phyloP scores from a whole-genome alignment of 1,284 basidiomycete species.

The Mycena sp. region DNA sequence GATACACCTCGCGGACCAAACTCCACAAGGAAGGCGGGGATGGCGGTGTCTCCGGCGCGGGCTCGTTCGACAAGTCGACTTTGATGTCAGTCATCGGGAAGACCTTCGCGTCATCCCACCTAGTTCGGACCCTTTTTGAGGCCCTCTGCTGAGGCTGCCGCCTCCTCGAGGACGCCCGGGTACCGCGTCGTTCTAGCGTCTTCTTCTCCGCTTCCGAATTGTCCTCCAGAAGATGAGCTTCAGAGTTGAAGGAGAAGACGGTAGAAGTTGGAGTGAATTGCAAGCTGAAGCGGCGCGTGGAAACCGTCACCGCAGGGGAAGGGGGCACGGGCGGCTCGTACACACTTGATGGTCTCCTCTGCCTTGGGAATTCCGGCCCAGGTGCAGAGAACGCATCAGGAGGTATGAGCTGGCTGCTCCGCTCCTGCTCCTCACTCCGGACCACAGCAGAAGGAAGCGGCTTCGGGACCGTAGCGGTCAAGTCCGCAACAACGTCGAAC shows the following conservation, averaged over 20 bases:
- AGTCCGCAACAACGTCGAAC: constrained; percentile 77
- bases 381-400: constrained; percentile 2
- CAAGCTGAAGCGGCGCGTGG: constrained; percentile 59
- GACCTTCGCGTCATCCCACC: constrained; percentile 42
- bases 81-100: constrained; percentile 44
- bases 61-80: constrained; percentile 37
- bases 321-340: constrained; percentile 33
- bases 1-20: constrained; percentile 71
- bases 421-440: constrained; percentile 24
- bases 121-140: constrained; percentile 35
- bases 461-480: constrained; percentile 56
- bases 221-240: constrained; percentile 38
- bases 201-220: constrained; percentile 58
- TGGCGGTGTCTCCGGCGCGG: constrained; percentile 32
- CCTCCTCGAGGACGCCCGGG: constrained; percentile 19
- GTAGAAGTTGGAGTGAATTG: constrained; percentile 70
- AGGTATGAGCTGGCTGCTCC: not conserved
- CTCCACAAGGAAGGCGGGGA: constrained; percentile 43
- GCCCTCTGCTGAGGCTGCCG: constrained; percentile 40
- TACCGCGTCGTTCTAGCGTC: constrained; percentile 46
- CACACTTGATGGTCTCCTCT: constrained; percentile 33
- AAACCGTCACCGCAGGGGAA: constrained; percentile 31
- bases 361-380: constrained; percentile 26
- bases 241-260: constrained; percentile 45
- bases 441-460: constrained; percentile 37